phyloP scores from a whole-genome alignment of 768 basidiomycete genomes.

The Lepiota venenata region DNA sequence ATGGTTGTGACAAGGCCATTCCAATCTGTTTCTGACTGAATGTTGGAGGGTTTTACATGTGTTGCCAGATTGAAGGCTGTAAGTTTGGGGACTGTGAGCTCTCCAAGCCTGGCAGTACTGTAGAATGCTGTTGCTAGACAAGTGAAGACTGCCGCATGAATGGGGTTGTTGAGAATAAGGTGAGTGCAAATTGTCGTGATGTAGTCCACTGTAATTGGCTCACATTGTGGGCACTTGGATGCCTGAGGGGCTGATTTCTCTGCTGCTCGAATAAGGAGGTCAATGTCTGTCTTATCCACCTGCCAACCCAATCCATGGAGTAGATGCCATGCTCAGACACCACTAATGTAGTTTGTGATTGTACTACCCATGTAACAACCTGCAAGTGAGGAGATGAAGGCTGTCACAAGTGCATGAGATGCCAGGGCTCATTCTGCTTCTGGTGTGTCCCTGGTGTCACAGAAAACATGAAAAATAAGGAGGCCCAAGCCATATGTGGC shows the following conservation, averaged over 20 bases:
- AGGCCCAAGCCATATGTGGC: slow-evolving; percentile 36
- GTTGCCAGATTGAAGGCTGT: slow-evolving; percentile 22
- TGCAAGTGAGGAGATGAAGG: slow-evolving; percentile 27
- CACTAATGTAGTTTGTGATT: slow-evolving; percentile 33
- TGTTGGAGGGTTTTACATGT: slow-evolving; percentile 25
- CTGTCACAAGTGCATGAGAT: slow-evolving; percentile 17
- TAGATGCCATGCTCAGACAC: slow-evolving; percentile 43
- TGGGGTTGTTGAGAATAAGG: slow-evolving; percentile 24
- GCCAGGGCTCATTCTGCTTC: slow-evolving; percentile 30
- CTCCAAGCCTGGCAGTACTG: too few relatives aligned
- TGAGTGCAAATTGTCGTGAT: too few relatives aligned
- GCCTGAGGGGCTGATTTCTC: too few relatives aligned
- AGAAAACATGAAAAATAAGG: slow-evolving; percentile 33
- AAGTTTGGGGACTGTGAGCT: too few relatives aligned
- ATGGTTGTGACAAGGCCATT: slow-evolving; percentile 22
- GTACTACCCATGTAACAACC: slow-evolving; percentile 29
- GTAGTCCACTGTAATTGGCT: too few relatives aligned
- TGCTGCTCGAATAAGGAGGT: slow-evolving; percentile 25
- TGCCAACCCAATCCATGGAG: slow-evolving; percentile 34
- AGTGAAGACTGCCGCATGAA: slow-evolving; percentile 32
- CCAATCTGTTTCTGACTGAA: slow-evolving; percentile 18
- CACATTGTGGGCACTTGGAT: too few relatives aligned
- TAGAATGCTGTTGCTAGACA: slow-evolving; percentile 39
- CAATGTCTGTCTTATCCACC: slow-evolving; percentile 21
- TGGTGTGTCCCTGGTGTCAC: slow-evolving; percentile 24